Base-by-base conservation (phyloP, 2,329 filamentous ascomycete genomes). In the Diaporthe eres region DNA sequence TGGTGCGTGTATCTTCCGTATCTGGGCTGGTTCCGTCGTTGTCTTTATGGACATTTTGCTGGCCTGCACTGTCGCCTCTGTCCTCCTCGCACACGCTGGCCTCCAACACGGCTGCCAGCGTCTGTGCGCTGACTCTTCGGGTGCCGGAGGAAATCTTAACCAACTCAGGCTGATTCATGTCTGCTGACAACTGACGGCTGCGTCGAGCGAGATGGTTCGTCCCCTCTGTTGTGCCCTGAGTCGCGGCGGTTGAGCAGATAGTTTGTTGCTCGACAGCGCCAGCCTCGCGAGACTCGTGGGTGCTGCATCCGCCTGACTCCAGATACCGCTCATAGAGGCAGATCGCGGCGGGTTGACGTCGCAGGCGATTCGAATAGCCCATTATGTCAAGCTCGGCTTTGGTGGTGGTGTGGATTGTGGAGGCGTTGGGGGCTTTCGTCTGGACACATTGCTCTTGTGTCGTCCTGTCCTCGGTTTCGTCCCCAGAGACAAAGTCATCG, bases 291-390 rank as follows among this genome's bases (percentile, higher is more conserved):
- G 34, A 31, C 49, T 42, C 34, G 34, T 9, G 34, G 47, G 6
- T 15, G n/a, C n/a, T 55, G 49, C 49, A 42, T 31, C 51, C 10
- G 34, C 8, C 65, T 70, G 65, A 70, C 49, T 70, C 49, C 17
- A 42, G 8, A 8, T 70, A 70, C 31, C 42, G 47, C 15, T n/a
- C 12, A 0, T 28, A 53, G 47, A 70, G 65, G 65, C 15, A 42
- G 34, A 5, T 19, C 49, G 22, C n/a, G 22, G 47, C 44, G 22
- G 12, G 31, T 9, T 28, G 47, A 39, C 65, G 65, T 70, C 65
- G 47, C 17, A 70, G 65, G 49, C 31, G 65, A 42, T 42, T 42
- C n/a, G 49, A 13, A 15, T 2, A 4, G n/a, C 37, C 19, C 47
- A 22, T 37, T 51, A 12, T 2, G 12, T 37, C 2, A 42, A 1